These are phyloP conservation scores for Carex cristatella DNA, from an alignment of 176 grass and related monocot genomes.

Conservation along the genomic window DNA sequence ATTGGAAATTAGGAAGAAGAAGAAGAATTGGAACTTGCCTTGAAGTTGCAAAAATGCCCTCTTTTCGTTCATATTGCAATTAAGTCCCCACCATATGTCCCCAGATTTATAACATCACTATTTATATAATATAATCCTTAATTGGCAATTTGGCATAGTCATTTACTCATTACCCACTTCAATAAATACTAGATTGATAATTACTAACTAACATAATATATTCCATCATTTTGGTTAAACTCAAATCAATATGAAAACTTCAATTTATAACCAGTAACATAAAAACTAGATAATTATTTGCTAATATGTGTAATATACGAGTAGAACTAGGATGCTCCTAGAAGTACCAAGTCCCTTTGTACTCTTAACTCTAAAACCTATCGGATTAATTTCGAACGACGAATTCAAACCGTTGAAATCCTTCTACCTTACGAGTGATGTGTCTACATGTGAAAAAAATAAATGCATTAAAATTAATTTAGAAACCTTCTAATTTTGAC, in stretches of 20 bases:
- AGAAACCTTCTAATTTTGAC: no score
- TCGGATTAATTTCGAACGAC: no score
- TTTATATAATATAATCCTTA: background rate
- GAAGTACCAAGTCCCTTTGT: no score
- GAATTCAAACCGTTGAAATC: no score
- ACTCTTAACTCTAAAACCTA: no score
- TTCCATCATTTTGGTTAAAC: background rate
- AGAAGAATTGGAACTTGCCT: background rate
- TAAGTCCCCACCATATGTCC: conserved; percentile 20
- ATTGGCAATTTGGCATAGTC: background rate
- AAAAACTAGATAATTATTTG: background rate
- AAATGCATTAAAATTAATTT: no score
- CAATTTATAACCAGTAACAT: background rate
- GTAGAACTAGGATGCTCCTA: no score
- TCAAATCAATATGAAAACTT: background rate
- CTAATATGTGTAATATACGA: background rate
- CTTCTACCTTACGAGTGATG: no score
- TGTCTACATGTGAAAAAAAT: no score
- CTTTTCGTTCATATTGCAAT: conserved; percentile 2
- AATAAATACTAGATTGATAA: background rate
- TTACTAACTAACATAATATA: no score
- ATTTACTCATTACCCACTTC: background rate
- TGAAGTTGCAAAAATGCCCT: conserved; percentile 17
- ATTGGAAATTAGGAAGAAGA: conserved; percentile 18
- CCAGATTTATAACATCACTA: background rate